Conservation (phyloP, 2,329 filamentous ascomycete species). For the Aciculosporium take region DNA sequence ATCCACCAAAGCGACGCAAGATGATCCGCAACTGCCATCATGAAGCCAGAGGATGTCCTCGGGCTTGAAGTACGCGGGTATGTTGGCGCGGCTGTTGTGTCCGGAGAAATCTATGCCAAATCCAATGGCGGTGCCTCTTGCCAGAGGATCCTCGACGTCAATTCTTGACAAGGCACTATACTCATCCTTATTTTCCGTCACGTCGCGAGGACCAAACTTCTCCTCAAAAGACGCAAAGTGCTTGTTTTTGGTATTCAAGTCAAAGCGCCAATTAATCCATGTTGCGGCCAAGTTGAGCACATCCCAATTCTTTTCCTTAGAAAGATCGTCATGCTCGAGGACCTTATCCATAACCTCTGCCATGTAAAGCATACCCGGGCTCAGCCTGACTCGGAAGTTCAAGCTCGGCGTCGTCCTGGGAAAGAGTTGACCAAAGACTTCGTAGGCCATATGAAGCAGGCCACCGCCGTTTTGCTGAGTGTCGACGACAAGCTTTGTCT, state of each 20-base stretch:
- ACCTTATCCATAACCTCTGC: constrained; percentile 30
- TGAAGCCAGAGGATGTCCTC: constrained; percentile 46
- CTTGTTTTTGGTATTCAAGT: constrained; percentile 31
- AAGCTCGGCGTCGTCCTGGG: constrained; percentile 21
- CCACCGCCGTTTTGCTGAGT: constrained; percentile 38
- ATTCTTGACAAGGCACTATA: too few relatives aligned
- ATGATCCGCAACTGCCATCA: constrained; percentile 44
- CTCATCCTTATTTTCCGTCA: too few relatives aligned
- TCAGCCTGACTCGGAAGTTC: constrained; percentile 25
- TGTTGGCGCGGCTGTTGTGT: constrained; percentile 22
- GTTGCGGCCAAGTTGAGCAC: constrained; percentile 30
- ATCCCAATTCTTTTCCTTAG: constrained; percentile 22
- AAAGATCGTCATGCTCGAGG: constrained; percentile 29
- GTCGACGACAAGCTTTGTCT: constrained; percentile 42
- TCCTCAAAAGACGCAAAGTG: constrained; percentile 35
- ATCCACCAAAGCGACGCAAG: constrained; percentile 42
- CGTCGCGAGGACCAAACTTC: constrained; percentile 29
- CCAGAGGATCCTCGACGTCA: constrained; percentile 23
- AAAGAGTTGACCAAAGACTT: constrained; percentile 45
- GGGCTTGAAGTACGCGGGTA: constrained; percentile 37
- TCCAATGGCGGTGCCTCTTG: too few relatives aligned
- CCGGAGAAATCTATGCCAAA: constrained; percentile 25
- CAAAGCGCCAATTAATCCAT: constrained; percentile 35
- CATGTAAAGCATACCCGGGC: constrained; percentile 29
- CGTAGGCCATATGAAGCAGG: constrained; percentile 43